phyloP scores from a whole-genome alignment of 2,329 filamentous ascomycete genomes.

The Fusarium torreyae region DNA sequence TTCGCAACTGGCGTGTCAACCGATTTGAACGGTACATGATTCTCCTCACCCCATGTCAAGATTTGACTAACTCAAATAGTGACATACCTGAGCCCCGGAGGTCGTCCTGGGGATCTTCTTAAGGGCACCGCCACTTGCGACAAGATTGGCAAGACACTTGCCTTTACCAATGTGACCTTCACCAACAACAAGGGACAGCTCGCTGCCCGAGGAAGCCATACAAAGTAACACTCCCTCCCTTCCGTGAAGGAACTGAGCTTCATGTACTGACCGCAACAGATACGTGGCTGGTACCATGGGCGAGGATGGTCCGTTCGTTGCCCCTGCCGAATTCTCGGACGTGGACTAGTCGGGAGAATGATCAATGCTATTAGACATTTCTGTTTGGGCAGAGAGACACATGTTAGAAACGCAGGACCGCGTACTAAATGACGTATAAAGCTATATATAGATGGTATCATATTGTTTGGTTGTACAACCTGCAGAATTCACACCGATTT shows the following conservation, averaged over 20 bases:
- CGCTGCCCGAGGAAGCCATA: constrained; percentile 75
- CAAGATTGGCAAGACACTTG: constrained; percentile 76
- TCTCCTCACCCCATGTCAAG: rapidly evolving
- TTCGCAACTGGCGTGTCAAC: constrained; percentile 77
- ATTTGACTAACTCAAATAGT: constrained; percentile 58
- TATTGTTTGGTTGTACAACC: constrained; percentile 15
- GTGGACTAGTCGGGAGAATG: constrained; percentile 50
- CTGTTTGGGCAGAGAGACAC: neutral
- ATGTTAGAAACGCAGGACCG: neutral
- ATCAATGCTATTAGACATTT: neutral
- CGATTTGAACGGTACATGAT: constrained; percentile 69
- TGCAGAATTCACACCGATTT: neutral
- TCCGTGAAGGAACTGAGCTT: too few relatives aligned
- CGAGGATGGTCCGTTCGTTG: constrained; percentile 56
- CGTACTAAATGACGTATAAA: constrained; percentile 9
- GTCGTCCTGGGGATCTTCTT: constrained; percentile 69
- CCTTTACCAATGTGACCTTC: constrained; percentile 73
- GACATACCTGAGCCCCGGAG: constrained; percentile 74
- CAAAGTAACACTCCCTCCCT: constrained; percentile 58
- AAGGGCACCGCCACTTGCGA: constrained; percentile 72
- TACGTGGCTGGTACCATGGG: constrained; percentile 60
- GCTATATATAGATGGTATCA: constrained; percentile 44
- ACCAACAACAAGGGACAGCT: constrained; percentile 71
- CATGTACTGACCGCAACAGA: constrained; percentile 48
- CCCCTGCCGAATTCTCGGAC: constrained; percentile 54